A percentile compares a stretch with the other conserved stretches of the same genome.
Conservation (phyloP, 2,329 filamentous ascomycete species). For the Dothideomycetidae sp. region DNA sequence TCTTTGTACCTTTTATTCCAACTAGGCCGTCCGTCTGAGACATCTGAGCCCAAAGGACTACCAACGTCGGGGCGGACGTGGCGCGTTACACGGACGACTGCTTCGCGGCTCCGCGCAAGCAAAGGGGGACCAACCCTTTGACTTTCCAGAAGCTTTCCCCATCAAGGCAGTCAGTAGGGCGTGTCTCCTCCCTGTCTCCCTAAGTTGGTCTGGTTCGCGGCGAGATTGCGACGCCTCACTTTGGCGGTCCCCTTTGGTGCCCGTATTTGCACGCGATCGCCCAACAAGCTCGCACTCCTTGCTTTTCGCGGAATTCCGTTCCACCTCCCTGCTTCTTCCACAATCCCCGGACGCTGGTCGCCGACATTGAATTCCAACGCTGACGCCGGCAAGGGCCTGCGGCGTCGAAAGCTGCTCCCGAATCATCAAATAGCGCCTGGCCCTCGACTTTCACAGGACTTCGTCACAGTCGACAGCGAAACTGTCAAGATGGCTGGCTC, state of each 20-base stretch:
- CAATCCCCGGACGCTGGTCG: background rate
- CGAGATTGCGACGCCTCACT: no score
- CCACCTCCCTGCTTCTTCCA: background rate
- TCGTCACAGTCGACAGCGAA: background rate
- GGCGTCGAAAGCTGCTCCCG: slow-evolving; percentile 7
- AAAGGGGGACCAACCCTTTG: background rate
- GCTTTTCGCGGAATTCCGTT: background rate
- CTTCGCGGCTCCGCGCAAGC: no score
- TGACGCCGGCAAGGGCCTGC: slow-evolving; percentile 8
- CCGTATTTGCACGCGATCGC: no score
- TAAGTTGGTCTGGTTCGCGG: no score
- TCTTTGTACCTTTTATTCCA: no score
- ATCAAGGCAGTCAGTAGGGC: background rate
- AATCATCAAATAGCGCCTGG: background rate
- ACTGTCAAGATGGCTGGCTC: slow-evolving; percentile 47
- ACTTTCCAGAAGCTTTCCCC: background rate
- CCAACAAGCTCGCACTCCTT: no score
- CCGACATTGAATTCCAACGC: slow-evolving; percentile 2
- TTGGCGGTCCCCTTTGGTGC: background rate
- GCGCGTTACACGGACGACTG: no score
- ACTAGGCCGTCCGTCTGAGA: no score
- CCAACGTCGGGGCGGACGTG: no score
- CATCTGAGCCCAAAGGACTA: background rate
- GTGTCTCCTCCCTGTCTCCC: no score
- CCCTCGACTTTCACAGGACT: background rate